Conservation (phyloP, 805 yeast species). For the Candida ascalaphidarum region DNA sequence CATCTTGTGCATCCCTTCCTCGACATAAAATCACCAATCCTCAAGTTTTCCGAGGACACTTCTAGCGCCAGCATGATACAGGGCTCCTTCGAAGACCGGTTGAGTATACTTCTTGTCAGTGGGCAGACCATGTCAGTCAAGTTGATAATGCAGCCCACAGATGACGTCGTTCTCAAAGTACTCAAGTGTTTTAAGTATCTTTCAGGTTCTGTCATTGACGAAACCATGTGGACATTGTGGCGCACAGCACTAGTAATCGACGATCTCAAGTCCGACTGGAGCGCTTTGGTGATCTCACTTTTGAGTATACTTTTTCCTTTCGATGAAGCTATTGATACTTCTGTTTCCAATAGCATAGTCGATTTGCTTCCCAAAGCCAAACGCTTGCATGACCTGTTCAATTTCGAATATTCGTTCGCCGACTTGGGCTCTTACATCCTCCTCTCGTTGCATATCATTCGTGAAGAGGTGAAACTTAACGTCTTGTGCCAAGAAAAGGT, state of each 20-base stretch:
- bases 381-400: constrained; percentile 14
- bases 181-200: constrained; percentile 44
- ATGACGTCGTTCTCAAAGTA: constrained; percentile 34
- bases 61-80: constrained; percentile 13
- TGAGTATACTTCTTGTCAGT: constrained; percentile 14
- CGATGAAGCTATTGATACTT: constrained; percentile 13
- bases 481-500: constrained; percentile 29
- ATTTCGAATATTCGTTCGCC: constrained; percentile 33
- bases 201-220: constrained; percentile 50
- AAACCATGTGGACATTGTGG: constrained; percentile 58
- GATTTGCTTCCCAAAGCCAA: constrained; percentile 22
- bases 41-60: constrained; percentile 8
- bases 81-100: constrained; percentile 18
- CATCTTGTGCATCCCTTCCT: constrained; percentile 50
- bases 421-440: constrained; percentile 56
- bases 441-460: constrained; percentile 61
- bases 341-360: constrained; percentile 19
- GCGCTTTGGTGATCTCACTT: constrained; percentile 44
- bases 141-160: constrained; percentile 37
- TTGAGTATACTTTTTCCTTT: constrained; percentile 44
- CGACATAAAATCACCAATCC: constrained; percentile 32
- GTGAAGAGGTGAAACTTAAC: constrained; percentile 69
- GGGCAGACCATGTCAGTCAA: constrained; percentile 17
- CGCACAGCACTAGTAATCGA: constrained; percentile 41
- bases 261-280: constrained; percentile 46